These are phyloP conservation scores for Chaetoceros tenuissimus DNA, from an alignment of 108 stramenopile genomes.

Conservation along the genomic window DNA sequence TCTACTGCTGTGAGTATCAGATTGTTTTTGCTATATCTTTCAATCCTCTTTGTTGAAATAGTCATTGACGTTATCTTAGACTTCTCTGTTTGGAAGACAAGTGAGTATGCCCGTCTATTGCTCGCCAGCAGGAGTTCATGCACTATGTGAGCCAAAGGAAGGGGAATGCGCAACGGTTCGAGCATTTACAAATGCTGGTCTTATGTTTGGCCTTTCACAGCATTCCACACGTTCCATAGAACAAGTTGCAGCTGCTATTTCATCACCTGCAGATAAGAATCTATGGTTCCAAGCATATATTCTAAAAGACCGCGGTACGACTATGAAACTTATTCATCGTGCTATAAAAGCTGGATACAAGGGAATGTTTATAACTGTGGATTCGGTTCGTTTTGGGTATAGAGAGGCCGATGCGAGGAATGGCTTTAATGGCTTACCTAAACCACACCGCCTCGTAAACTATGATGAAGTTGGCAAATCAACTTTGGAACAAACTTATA, in stretches of 20 bases:
- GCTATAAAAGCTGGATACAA: conserved; percentile 59
- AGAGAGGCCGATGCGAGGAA: conserved; percentile 76
- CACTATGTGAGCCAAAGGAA: conserved; percentile 36
- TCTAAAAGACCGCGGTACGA: conserved; percentile 57
- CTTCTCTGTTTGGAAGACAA: conserved; percentile 35
- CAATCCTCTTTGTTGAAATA: too few relatives aligned
- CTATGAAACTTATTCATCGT: conserved; percentile 42
- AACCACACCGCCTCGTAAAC: conserved; percentile 63
- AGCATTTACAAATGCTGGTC: conserved; percentile 33
- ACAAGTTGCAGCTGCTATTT: conserved; percentile 39
- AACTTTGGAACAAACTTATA: conserved; percentile 41
- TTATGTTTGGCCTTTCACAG: conserved; percentile 59
- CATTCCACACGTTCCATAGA: conserved; percentile 77
- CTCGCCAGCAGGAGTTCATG: conserved; percentile 71
- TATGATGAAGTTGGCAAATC: conserved; percentile 39
- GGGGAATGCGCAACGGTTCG: conserved; percentile 73
- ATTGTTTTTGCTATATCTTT: too few relatives aligned
- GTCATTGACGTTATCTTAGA: too few relatives aligned
- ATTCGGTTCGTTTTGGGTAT: conserved; percentile 81
- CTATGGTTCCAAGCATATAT: conserved; percentile 72
- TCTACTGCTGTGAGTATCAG: too few relatives aligned
- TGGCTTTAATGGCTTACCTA: conserved; percentile 62
- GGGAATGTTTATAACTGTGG: conserved; percentile 75
- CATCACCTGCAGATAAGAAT: conserved; percentile 25
- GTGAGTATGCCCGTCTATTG: conserved; percentile 62